Evolutionary conservation across 1,284 basidiomycete species (phyloP).

Genomic region (Pseudozyma thailandica): DNA sequence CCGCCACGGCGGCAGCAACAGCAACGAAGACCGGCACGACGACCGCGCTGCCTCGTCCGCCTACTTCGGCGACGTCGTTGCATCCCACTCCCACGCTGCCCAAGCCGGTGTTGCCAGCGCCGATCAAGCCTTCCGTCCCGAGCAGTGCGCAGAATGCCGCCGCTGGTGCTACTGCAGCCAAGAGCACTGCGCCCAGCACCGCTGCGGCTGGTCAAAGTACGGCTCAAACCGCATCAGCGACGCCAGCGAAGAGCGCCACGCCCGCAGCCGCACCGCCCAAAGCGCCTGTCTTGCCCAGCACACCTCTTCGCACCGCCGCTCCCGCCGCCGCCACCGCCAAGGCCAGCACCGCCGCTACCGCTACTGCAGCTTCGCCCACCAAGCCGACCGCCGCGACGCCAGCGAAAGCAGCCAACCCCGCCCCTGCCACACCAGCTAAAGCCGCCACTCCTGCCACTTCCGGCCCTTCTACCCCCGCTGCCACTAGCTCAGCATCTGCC

Average conservation of each 20-base stretch:
- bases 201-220: background rate
- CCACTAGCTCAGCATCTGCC: slow-evolving; percentile 3
- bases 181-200: background rate
- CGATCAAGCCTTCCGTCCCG: slow-evolving; percentile 28
- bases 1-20: background rate
- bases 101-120: slow-evolving; percentile 36
- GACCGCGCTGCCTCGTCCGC: slow-evolving; percentile 26
- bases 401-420: background rate
- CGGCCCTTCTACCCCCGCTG: background rate
- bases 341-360: slow-evolving; percentile 1
- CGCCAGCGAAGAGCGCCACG: background rate
- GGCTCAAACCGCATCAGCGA: background rate
- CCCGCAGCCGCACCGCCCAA: slow-evolving; percentile 9
- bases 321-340: slow-evolving; percentile 5
- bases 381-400: slow-evolving; percentile 12
- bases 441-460: background rate
- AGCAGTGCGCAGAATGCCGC: slow-evolving; percentile 15
- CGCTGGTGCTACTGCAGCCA: background rate
- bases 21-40: slow-evolving; percentile 4
- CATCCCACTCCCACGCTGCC: slow-evolving; percentile 32
- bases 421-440: slow-evolving; percentile 2
- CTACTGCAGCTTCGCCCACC: slow-evolving; percentile 9
- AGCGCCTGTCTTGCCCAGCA: slow-evolving; percentile 24
- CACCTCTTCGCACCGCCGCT: slow-evolving; percentile 26
- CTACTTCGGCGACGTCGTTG: slow-evolving; percentile 21